These are phyloP conservation scores for Borovskyia barvae DNA, from an alignment of 208 protist genomes.

Conservation along the genomic window DNA sequence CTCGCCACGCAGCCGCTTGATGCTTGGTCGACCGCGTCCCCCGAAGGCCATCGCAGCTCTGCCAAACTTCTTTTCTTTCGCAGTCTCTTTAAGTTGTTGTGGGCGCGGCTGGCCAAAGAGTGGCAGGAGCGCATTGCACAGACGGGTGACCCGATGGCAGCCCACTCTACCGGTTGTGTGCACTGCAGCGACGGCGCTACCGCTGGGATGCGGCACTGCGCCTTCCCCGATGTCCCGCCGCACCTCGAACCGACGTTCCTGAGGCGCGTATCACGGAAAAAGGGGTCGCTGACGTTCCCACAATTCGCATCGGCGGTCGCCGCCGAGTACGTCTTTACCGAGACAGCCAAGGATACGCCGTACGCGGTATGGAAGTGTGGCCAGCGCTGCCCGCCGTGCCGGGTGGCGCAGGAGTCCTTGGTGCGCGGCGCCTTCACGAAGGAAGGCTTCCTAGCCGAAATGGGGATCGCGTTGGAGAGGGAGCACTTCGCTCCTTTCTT, in stretches of 20 bases:
- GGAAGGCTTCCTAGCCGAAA: constrained; percentile 17
- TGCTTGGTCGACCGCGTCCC: constrained; percentile 64
- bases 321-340: constrained; percentile 54
- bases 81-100: constrained; percentile 69
- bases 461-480: constrained; percentile 29
- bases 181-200: neutral
- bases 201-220: neutral
- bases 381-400: constrained; percentile 35
- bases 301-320: constrained; percentile 44
- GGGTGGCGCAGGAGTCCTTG: constrained; percentile 35
- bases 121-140: constrained; percentile 14
- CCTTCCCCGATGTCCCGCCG: constrained; percentile 25
- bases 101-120: constrained; percentile 25
- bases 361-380: constrained; percentile 41
- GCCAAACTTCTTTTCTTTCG: constrained; percentile 77
- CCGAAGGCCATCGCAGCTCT: constrained; percentile 69
- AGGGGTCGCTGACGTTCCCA: constrained; percentile 56
- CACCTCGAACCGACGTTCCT: constrained; percentile 81
- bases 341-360: constrained; percentile 24
- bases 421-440: constrained; percentile 12
- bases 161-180: neutral
- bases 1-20: constrained; percentile 88
- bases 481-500: constrained; percentile 70
- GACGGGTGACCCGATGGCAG: neutral
- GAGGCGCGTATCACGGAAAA: constrained; percentile 55